A percentile compares a stretch with the other conserved stretches of the same genome.
Conservation (phyloP, 129 eudicot species). For the Calendula officinalis region DNA sequence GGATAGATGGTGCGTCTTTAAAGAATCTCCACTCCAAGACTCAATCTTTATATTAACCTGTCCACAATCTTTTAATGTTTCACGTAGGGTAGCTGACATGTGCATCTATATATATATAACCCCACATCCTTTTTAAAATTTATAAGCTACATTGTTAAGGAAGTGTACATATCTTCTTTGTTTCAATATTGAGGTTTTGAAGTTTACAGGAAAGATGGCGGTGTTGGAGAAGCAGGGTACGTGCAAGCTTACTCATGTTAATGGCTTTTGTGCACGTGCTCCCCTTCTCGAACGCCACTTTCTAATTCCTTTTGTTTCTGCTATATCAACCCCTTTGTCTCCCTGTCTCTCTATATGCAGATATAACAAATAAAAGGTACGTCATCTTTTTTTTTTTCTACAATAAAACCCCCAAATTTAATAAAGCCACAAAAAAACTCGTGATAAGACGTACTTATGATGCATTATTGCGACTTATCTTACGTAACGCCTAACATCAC, state of each 20-base stretch:
- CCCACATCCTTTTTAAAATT: constrained; percentile 10
- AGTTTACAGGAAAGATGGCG: constrained; percentile 42
- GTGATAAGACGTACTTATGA: too few species aligned
- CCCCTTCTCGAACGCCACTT: constrained; percentile 73
- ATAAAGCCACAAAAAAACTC: too few species aligned
- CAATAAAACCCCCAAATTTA: too few species aligned
- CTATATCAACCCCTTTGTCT: neutral
- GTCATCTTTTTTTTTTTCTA: too few species aligned
- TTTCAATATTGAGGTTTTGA: too few species aligned
- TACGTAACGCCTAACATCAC: too few species aligned
- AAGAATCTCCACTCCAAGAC: constrained; percentile 68
- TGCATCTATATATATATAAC: constrained; percentile 17
- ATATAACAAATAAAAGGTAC: neutral
- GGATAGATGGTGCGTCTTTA: constrained; percentile 55
- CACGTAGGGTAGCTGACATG: neutral
- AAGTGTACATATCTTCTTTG: too few species aligned
- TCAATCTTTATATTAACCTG: constrained; percentile 41
- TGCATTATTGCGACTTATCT: too few species aligned
- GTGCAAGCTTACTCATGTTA: constrained; percentile 46
- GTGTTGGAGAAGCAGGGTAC: constrained; percentile 89
- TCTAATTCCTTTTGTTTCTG: constrained; percentile 37
- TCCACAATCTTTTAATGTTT: neutral
- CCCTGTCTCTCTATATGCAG: neutral
- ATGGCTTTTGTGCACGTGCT: constrained; percentile 64
- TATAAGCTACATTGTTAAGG: too few species aligned